Evolutionary conservation across 2,329 filamentous ascomycete species (phyloP).

Genomic region (Verticillium albo-atrum): DNA sequence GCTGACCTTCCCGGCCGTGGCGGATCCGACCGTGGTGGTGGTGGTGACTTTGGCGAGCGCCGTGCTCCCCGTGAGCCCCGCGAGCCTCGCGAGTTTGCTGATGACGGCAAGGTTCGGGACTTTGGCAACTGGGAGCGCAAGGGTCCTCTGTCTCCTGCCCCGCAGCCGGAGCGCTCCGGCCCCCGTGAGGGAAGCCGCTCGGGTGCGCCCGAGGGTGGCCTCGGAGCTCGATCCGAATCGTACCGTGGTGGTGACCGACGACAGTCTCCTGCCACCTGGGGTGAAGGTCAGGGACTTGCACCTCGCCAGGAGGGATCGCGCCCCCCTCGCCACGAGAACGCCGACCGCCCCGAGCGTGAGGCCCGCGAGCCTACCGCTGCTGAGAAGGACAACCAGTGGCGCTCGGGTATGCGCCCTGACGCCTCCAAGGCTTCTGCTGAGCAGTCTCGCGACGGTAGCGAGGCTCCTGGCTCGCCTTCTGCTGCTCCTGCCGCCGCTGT

Average conservation of each 20-base stretch:
- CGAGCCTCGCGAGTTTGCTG: conserved; percentile 37
- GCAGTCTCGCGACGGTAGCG: conserved; percentile 67
- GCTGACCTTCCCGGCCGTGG: conserved; percentile 62
- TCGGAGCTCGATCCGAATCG: conserved; percentile 45
- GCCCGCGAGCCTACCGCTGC: conserved; percentile 79
- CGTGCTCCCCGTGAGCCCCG: conserved; percentile 61
- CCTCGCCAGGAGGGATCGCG: conserved; percentile 69
- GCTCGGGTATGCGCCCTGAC: conserved; percentile 86
- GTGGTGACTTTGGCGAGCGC: conserved; percentile 42
- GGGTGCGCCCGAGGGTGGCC: conserved; percentile 47
- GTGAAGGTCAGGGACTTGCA: conserved; percentile 48
- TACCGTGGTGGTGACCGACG: conserved; percentile 55
- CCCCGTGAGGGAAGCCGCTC: conserved; percentile 53
- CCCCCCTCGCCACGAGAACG: conserved; percentile 73
- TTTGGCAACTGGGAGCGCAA: conserved; percentile 93
- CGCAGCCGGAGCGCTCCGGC: conserved; percentile 43
- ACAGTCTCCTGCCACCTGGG: conserved; percentile 72
- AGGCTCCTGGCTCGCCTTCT: conserved; percentile 66
- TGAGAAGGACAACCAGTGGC: conserved; percentile 92
- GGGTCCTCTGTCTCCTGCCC: conserved; percentile 76
- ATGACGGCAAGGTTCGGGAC: conserved; percentile 75
- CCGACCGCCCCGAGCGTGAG: conserved; percentile 57
- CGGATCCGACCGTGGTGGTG: conserved; percentile 32
- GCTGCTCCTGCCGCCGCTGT: conserved; percentile 44
- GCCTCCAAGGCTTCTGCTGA: conserved; percentile 53